A percentile compares a stretch with the other conserved stretches of the same genome.
Conservation (phyloP, 352 stramenopile genomes). For the Albugo candida region DNA sequence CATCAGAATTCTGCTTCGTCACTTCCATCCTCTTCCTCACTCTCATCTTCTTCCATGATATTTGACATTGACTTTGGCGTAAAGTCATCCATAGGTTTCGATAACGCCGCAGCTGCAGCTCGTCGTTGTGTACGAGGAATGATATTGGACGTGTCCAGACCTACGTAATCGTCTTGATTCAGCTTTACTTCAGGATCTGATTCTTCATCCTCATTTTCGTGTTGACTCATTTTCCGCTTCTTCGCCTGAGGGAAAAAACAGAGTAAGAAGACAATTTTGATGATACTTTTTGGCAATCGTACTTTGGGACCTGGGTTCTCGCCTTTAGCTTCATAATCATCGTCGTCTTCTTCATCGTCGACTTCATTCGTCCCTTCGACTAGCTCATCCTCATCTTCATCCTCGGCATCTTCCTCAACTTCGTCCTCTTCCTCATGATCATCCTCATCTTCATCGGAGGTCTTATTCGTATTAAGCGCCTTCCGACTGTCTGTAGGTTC, state of each 20-base stretch:
- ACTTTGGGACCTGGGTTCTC: slow-evolving; percentile 24
- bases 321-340: slow-evolving; percentile 19
- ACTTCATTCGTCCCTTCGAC: slow-evolving; percentile 15
- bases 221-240: slow-evolving; percentile 41
- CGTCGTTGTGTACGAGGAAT: slow-evolving; percentile 57
- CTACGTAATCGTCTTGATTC: slow-evolving; percentile 72
- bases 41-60: slow-evolving; percentile 9
- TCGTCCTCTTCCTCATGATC: slow-evolving; percentile 30
- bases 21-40: slow-evolving; percentile 60
- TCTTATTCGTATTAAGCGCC: slow-evolving; percentile 11
- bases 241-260: slow-evolving; percentile 17
- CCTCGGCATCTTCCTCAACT: slow-evolving; percentile 22
- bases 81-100: slow-evolving; percentile 36
- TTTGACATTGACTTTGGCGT: slow-evolving; percentile 10
- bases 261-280: not conserved
- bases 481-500: slow-evolving; percentile 10
- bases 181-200: slow-evolving; percentile 65
- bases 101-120: slow-evolving; percentile 46
- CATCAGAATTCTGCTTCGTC: slow-evolving; percentile 78
- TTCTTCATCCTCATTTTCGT: slow-evolving; percentile 39
- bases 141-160: slow-evolving; percentile 71
- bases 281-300: not conserved
- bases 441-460: slow-evolving; percentile 17
- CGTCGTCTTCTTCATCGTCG: slow-evolving; percentile 21
- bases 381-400: slow-evolving; percentile 19